These are phyloP conservation scores for Saturnispora kantuleensis DNA, from an alignment of 805 yeast genomes.

Conservation along the genomic window DNA sequence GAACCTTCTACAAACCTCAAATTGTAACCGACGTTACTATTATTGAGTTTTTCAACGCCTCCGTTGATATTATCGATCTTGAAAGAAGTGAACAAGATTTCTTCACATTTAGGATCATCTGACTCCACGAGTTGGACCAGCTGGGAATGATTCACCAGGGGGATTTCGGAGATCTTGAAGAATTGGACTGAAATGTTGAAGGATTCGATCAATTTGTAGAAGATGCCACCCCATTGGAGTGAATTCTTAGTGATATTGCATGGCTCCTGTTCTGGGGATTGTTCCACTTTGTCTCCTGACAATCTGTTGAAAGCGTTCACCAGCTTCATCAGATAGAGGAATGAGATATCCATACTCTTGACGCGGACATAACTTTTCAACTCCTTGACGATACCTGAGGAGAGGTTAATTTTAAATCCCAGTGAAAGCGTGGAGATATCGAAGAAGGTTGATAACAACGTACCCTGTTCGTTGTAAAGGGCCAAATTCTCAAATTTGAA, in stretches of 20 bases:
- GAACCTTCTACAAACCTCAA: constrained; percentile 32
- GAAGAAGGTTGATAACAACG: constrained; percentile 9
- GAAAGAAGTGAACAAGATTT: constrained; percentile 13
- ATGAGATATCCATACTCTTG: constrained; percentile 13
- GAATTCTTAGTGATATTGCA: constrained; percentile 3
- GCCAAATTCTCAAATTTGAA: constrained; percentile 4
- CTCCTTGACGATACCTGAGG: constrained; percentile 14
- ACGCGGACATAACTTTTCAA: constrained; percentile 10
- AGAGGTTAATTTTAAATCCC: constrained; percentile 13
- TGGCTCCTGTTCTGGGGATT: neutral
- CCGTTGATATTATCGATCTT: constrained; percentile 14
- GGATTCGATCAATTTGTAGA: constrained; percentile 17
- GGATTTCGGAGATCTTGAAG: constrained; percentile 20
- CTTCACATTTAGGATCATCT: constrained; percentile 3
- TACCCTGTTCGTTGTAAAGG: neutral
- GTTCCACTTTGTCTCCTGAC: neutral
- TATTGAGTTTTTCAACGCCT: constrained; percentile 13
- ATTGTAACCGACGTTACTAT: constrained; percentile 35
- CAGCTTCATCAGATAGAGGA: constrained; percentile 12
- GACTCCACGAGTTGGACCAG: constrained; percentile 5
- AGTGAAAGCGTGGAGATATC: constrained; percentile 6
- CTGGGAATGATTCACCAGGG: constrained; percentile 14
- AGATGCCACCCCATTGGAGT: constrained; percentile 12
- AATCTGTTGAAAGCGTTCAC: neutral
- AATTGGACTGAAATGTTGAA: constrained; percentile 17